Conservation (phyloP, 768 basidiomycete species). For the Mycena vulgaris region DNA sequence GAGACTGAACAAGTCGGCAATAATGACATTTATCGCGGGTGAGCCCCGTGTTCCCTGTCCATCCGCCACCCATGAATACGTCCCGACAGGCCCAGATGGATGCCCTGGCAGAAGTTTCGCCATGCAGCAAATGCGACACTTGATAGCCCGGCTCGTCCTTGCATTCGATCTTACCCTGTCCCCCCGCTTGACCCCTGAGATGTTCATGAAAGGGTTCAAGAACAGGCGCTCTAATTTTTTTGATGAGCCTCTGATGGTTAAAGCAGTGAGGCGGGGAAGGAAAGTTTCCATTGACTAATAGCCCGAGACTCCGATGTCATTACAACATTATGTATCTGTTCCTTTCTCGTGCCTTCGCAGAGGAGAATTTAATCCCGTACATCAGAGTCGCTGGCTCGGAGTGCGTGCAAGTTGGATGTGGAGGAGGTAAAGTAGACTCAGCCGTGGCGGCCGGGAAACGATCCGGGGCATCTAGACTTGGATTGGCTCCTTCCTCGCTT, state of each 20-base stretch:
- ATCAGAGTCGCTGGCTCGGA: too few species aligned
- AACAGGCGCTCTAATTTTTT: not conserved
- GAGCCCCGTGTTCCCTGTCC: not conserved
- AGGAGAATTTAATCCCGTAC: too few species aligned
- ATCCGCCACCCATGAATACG: not conserved
- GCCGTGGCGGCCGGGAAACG: too few species aligned
- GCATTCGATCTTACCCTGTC: not conserved
- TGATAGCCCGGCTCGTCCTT: not conserved
- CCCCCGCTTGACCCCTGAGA: not conserved
- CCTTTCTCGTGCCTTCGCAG: too few species aligned
- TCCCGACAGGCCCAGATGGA: not conserved
- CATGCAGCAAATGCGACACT: not conserved
- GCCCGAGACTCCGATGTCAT: too few species aligned
- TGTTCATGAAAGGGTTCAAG: not conserved
- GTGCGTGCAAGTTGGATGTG: too few species aligned
- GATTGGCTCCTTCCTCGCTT: too few species aligned
- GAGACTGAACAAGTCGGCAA: not conserved
- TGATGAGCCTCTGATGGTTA: not conserved
- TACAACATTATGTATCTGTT: too few species aligned
- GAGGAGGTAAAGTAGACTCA: too few species aligned
- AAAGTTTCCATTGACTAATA: too few species aligned
- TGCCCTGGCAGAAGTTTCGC: not conserved
- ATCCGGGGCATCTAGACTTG: too few species aligned
- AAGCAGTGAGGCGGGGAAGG: not conserved
- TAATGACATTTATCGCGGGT: not conserved